phyloP scores from a whole-genome alignment of 352 stramenopile genomes.

The Thalassiosira pacifica region DNA sequence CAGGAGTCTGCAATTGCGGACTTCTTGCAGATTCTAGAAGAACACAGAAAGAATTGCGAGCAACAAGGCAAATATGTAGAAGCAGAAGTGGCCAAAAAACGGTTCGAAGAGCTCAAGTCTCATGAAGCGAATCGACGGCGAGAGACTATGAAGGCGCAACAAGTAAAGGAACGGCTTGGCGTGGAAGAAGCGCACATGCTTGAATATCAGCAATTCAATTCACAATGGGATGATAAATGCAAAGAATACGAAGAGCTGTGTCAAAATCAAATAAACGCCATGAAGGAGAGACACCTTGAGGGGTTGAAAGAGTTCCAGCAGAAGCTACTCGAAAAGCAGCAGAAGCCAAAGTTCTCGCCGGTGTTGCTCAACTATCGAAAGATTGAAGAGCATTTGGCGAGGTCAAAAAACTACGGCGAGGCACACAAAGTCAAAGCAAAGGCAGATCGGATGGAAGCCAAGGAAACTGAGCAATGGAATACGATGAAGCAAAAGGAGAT shows the following conservation, averaged over 20 bases:
- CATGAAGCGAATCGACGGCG: conserved; percentile 95
- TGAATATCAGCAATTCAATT: conserved; percentile 98
- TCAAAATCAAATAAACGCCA: conserved; percentile 89
- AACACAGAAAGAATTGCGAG: conserved; percentile 97
- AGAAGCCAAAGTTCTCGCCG: conserved; percentile 93
- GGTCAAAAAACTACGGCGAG: conserved; percentile 92
- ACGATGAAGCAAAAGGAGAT: conserved; percentile 95
- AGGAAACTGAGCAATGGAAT: conserved; percentile 95
- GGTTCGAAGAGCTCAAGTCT: conserved; percentile 95
- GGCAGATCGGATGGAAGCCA: conserved; percentile 93
- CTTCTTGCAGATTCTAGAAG: conserved; percentile 89
- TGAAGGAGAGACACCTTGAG: conserved; percentile 90
- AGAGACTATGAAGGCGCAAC: conserved; percentile 94
- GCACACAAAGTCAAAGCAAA: conserved; percentile 97
- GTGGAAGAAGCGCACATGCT: conserved; percentile 98
- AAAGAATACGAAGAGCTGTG: conserved; percentile 94
- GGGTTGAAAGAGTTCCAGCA: conserved; percentile 94
- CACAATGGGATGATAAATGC: conserved; percentile 96
- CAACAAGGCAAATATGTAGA: conserved; percentile 97
- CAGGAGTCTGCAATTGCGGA: conserved; percentile 84
- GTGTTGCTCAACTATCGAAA: conserved; percentile 93
- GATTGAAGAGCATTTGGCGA: conserved; percentile 93
- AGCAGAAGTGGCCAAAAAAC: conserved; percentile 96
- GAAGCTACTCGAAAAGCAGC: conserved; percentile 91
- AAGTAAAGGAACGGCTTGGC: conserved; percentile 94